phyloP scores from a whole-genome alignment of 352 stramenopile species.

The Elongisporangium prolatum region DNA sequence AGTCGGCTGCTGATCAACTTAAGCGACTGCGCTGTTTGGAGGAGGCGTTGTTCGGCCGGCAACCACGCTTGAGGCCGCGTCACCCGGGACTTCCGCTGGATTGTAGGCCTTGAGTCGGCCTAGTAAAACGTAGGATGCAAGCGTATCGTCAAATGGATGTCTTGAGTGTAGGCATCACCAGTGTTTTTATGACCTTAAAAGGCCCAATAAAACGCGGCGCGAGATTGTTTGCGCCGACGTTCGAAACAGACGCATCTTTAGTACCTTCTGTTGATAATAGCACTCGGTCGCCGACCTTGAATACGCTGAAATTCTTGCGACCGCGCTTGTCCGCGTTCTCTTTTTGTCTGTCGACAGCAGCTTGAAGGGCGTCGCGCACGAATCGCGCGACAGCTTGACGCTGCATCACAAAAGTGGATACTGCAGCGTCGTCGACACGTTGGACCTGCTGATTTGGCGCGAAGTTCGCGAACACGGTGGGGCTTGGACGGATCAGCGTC shows the following conservation, averaged over 20 bases:
- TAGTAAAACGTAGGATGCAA: too few relatives aligned
- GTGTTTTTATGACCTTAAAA: neutral
- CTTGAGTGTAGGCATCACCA: neutral
- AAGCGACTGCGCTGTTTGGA: too few relatives aligned
- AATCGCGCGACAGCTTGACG: constrained; percentile 2
- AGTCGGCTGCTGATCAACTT: too few relatives aligned
- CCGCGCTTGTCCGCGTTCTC: constrained; percentile 6
- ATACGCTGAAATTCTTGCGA: constrained; percentile 5
- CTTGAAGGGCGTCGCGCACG: constrained; percentile 4
- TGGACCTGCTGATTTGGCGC: neutral
- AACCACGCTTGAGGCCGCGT: neutral
- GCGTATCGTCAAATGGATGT: neutral
- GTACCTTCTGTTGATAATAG: constrained; percentile 10
- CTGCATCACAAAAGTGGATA: constrained; percentile 3
- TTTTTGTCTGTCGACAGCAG: constrained; percentile 9
- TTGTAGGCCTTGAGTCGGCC: too few relatives aligned
- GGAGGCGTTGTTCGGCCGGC: too few relatives aligned
- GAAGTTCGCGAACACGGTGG: constrained; percentile 5
- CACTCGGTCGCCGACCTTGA: constrained; percentile 8
- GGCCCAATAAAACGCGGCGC: neutral
- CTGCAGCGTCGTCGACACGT: neutral
- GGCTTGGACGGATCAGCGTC: neutral
- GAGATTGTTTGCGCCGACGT: neutral
- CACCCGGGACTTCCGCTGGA: neutral
- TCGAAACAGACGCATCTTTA: neutral